Conservation (phyloP, 2,329 filamentous ascomycete species). For the Cryoendolithus antarcticus region DNA sequence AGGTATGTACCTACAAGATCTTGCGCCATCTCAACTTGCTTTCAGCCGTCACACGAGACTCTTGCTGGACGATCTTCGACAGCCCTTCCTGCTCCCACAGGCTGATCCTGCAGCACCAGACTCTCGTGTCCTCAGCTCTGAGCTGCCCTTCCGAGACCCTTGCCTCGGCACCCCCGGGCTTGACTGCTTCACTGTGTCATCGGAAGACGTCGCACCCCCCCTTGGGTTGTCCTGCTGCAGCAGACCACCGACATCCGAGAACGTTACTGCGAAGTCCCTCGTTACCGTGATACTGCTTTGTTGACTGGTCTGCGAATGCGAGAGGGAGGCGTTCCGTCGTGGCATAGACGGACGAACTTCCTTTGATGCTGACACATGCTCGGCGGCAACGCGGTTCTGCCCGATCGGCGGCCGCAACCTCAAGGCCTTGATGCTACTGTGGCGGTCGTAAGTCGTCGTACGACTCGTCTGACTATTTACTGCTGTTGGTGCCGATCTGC, state of each 20-base stretch:
- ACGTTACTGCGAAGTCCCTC: conserved; percentile 4
- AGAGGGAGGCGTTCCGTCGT: neutral
- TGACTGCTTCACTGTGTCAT: no score
- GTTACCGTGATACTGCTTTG: conserved; percentile 3
- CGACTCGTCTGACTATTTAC: neutral
- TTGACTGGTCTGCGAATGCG: conserved; percentile 1
- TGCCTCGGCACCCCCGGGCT: no score
- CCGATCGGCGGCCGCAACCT: conserved; percentile 1
- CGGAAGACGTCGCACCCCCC: no score
- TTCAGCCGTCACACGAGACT: neutral
- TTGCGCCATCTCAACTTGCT: neutral
- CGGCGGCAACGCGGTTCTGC: neutral
- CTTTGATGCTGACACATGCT: conserved; percentile 1
- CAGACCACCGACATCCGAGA: conserved; percentile 2
- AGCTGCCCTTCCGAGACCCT: neutral
- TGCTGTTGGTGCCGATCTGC: neutral
- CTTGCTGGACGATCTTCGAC: conserved; percentile 1
- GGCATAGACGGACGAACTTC: neutral
- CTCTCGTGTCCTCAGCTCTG: neutral
- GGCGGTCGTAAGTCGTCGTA: neutral
- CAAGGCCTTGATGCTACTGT: conserved; percentile 1
- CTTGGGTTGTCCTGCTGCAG: neutral
- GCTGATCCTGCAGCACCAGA: conserved; percentile 1
- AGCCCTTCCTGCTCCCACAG: neutral
- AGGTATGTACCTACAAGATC: conserved; percentile 1